Conservation (phyloP, 768 basidiomycete genomes). For the Lentinula detonsa region DNA sequence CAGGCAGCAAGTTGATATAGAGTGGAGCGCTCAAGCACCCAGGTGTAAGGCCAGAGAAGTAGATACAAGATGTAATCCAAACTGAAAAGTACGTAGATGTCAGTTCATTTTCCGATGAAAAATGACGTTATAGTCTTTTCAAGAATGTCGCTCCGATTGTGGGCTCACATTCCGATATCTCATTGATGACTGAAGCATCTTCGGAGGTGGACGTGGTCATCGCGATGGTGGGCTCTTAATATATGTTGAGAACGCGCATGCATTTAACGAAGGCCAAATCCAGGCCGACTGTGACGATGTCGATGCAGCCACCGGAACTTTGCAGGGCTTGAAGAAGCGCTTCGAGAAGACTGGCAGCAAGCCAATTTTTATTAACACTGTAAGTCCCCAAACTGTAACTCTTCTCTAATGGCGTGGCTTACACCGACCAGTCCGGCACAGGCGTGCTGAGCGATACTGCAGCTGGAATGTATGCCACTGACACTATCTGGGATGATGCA, state of each 20-base stretch:
- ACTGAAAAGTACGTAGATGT: no score
- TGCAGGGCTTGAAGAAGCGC: constrained; percentile 30
- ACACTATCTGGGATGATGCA: constrained; percentile 23
- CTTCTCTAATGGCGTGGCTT: background rate
- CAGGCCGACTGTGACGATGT: constrained; percentile 34
- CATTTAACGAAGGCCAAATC: background rate
- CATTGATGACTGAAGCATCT: background rate
- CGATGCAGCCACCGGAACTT: constrained; percentile 23
- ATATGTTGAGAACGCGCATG: no score
- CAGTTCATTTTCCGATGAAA: no score
- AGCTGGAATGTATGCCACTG: constrained; percentile 14
- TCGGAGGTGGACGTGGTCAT: constrained; percentile 7
- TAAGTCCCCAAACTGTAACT: constrained; percentile 14
- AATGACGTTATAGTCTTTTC: no score
- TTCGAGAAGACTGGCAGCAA: constrained; percentile 21
- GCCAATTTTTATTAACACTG: constrained; percentile 36
- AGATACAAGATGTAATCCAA: no score
- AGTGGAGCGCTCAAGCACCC: no score
- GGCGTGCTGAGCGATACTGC: constrained; percentile 20
- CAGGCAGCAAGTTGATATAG: no score
- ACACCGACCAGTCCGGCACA: constrained; percentile 4
- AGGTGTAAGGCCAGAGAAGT: no score
- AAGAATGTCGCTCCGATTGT: background rate
- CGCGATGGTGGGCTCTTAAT: background rate
- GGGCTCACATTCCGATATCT: constrained; percentile 4